Percentiles rank a stretch among this genome's conserved stretches.
Conservation (phyloP, 495 filamentous ascomycete species). For the Penicillium pancosmium region DNA sequence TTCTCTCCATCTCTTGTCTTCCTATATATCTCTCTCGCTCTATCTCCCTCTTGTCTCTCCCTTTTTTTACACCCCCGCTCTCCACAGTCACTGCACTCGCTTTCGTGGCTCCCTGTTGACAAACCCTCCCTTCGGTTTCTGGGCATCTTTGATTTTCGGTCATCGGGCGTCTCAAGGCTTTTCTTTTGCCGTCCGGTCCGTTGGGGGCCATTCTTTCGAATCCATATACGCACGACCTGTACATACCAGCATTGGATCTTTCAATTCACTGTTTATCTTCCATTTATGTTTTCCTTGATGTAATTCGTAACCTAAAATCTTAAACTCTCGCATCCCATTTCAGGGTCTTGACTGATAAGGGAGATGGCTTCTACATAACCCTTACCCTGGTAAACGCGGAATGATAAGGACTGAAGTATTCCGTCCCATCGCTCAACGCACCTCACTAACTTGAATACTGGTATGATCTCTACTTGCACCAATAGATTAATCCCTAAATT, state of each 20-base stretch:
- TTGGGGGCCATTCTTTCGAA: slow-evolving; percentile 9
- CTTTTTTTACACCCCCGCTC: neutral
- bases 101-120: neutral
- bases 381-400: no score
- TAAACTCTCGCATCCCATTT: no score
- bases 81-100: neutral
- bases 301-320: neutral
- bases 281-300: neutral
- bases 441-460: no score
- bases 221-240: slow-evolving; percentile 19
- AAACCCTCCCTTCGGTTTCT: neutral
- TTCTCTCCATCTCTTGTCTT: slow-evolving; percentile 14
- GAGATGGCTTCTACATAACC: no score
- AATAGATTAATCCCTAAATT: no score
- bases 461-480: no score
- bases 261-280: slow-evolving; percentile 2
- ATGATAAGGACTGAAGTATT: no score
- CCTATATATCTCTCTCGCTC: neutral
- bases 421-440: no score
- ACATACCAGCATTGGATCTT: slow-evolving; percentile 18
- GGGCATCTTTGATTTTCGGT: slow-evolving; percentile 5
- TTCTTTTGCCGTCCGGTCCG: neutral
- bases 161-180: slow-evolving; percentile 19
- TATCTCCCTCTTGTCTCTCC: neutral
- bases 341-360: no score